Evolutionary conservation across 2,329 filamentous ascomycete species (phyloP).

Genomic region (Cladophialophora exuberans): DNA sequence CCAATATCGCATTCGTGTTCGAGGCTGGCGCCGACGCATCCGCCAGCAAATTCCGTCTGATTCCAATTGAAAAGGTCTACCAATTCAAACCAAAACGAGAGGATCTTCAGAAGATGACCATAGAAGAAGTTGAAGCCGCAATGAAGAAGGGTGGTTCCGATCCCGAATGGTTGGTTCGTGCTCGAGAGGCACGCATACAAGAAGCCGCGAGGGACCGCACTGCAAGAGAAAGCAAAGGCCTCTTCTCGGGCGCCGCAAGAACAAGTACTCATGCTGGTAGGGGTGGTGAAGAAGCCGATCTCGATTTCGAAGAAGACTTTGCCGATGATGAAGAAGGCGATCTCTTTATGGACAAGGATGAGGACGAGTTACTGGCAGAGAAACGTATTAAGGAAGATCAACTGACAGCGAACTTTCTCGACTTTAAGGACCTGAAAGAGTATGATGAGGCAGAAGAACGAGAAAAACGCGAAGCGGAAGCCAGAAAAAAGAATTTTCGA

Average conservation of each 20-base stretch:
- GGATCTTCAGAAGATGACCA: constrained; percentile 73
- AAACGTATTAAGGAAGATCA: constrained; percentile 78
- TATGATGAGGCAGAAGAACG: constrained; percentile 69
- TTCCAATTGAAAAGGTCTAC: constrained; percentile 96
- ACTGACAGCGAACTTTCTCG: constrained; percentile 84
- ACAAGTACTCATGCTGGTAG: constrained; percentile 20
- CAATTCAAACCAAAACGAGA: constrained; percentile 80
- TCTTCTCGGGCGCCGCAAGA: constrained; percentile 43
- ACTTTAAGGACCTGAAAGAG: constrained; percentile 72
- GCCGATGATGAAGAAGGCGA: constrained; percentile 85
- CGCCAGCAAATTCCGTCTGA: constrained; percentile 67
- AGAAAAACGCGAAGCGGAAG: constrained; percentile 65
- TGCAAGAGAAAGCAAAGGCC: constrained; percentile 48
- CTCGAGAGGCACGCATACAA: constrained; percentile 55
- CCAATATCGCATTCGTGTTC: constrained; percentile 76
- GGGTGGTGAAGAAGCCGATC: constrained; percentile 60
- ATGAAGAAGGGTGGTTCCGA: constrained; percentile 79
- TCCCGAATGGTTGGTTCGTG: constrained; percentile 77
- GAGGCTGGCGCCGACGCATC: constrained; percentile 61
- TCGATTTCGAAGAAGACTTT: constrained; percentile 75
- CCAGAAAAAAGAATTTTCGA: constrained; percentile 73
- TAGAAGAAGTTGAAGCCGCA: constrained; percentile 82
- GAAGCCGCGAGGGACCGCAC: constrained; percentile 64
- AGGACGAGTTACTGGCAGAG: constrained; percentile 73
- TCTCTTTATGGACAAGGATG: constrained; percentile 73